A percentile compares a stretch with the other conserved stretches of the same genome.
Conservation (phyloP, 2,329 filamentous ascomycete genomes). For the Venturia asperata region DNA sequence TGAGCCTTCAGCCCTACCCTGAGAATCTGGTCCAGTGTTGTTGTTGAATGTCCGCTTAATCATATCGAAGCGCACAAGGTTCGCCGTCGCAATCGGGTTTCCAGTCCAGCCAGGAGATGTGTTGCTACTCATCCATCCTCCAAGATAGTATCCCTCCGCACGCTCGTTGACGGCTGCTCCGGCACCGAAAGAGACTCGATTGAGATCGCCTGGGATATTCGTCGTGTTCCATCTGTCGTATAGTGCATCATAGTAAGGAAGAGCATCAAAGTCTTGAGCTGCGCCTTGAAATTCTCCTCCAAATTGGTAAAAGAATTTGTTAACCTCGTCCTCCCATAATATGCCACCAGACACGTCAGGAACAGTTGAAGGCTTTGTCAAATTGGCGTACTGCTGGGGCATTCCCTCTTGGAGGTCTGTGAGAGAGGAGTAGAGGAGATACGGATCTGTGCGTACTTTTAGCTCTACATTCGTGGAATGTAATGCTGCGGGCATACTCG, state of each 20-base stretch:
- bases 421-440: constrained; percentile 53
- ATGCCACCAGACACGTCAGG: constrained; percentile 44
- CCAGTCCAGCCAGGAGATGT: constrained; percentile 48
- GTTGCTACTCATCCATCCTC: constrained; percentile 53
- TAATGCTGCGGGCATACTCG: constrained; percentile 43
- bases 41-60: constrained; percentile 47
- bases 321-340: constrained; percentile 55
- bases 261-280: constrained; percentile 24
- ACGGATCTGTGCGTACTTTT: constrained; percentile 39
- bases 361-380: constrained; percentile 53
- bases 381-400: constrained; percentile 50
- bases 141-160: constrained; percentile 55
- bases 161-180: constrained; percentile 48
- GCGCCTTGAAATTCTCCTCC: constrained; percentile 49
- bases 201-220: constrained; percentile 29
- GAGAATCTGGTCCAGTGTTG: constrained; percentile 46
- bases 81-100: constrained; percentile 42
- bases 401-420: constrained; percentile 37
- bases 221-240: constrained; percentile 50
- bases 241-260: constrained; percentile 53
- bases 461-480: constrained; percentile 20
- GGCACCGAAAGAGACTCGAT: constrained; percentile 50
- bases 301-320: constrained; percentile 57
- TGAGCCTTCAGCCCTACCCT: constrained; percentile 51
- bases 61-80: constrained; percentile 53